Conservation (phyloP, 345 rosid genomes). For the Camelina hispida region DNA sequence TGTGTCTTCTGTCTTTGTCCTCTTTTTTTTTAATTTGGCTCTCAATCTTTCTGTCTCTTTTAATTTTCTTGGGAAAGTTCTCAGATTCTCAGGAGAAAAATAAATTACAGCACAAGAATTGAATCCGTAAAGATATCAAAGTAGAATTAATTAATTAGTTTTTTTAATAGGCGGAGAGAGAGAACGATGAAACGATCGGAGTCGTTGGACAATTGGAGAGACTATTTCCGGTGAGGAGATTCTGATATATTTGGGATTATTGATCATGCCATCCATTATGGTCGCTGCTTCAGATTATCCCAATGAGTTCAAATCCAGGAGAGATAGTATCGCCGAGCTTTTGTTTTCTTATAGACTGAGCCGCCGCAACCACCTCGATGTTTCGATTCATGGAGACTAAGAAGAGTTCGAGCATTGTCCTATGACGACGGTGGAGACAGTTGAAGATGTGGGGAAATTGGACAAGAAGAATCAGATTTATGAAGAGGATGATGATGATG, state of each 20-base stretch:
- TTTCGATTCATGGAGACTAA: constrained; percentile 46
- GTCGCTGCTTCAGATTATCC: constrained; percentile 88
- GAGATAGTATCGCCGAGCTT: constrained; percentile 73
- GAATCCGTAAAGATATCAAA: too few relatives aligned
- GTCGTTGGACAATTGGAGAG: constrained; percentile 71
- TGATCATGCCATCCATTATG: constrained; percentile 65
- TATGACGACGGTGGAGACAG: constrained; percentile 27
- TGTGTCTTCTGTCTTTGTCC: too few relatives aligned
- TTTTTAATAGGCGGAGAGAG: too few relatives aligned
- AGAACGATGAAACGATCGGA: constrained; percentile 16
- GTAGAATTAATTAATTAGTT: too few relatives aligned
- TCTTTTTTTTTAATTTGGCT: too few relatives aligned
- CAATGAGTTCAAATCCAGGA: constrained; percentile 56
- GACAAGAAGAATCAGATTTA: constrained; percentile 50
- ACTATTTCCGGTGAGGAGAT: constrained; percentile 66
- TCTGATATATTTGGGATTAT: constrained; percentile 74
- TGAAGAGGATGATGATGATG: constrained; percentile 70
- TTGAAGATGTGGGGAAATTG: constrained; percentile 48
- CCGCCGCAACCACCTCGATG: constrained; percentile 58
- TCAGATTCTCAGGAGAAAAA: too few relatives aligned
- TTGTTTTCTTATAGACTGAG: constrained; percentile 58
- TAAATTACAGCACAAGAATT: too few relatives aligned
- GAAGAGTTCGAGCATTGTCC: constrained; percentile 26
- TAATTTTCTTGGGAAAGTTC: too few relatives aligned
- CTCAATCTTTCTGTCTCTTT: too few relatives aligned